Base-by-base conservation (phyloP, 2,329 filamentous ascomycete genomes). In the Aureobasidium melanogenum region DNA sequence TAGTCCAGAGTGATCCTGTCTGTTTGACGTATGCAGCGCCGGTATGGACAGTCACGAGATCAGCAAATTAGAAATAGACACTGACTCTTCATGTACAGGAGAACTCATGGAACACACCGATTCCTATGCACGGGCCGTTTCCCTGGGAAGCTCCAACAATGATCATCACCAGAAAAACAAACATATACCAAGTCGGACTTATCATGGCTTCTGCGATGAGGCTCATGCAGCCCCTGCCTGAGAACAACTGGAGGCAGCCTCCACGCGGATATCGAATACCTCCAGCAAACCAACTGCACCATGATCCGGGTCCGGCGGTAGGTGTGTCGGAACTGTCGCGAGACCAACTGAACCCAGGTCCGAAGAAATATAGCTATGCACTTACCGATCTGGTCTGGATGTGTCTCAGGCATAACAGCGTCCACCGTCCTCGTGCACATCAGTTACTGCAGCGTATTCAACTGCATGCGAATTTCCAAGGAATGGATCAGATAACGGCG, bases 131-230 rank as follows among this genome's bases (percentile, higher is more conserved):
- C 22, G n/a, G 9, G 8, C n/a, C 17, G 5, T 30, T n/a, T n/a
- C 8, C 24, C 10, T 56, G 52, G 52, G 52, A 58, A 17, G 43
- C 26, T 10, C 24, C 39, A 15, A 24, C n/a, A 8, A 44, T 48
- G 15, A 10, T 4, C 3, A 30, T 58, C 4, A 4, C 32, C 14
- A 14, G 15, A 9, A 47, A 9, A 19, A 43, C 57, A 15, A 60
- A 60, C 28, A 36, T 60, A 17, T 60, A 47, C 14, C 46, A 52
- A 17, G 26, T 36, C 4, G 57, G 57, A 6, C 34, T 60, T 8
- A 41, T 60, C 14, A 60, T 60, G 57, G 55, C 55, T 0, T 38
- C 17, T 5, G 55, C 55, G 4, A 58, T 58, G 19, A 39, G 55
- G 32, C 28, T 48, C 7, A 6, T 28, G 2, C 15, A 8, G 7